Percentiles rank a stretch among this genome's conserved stretches.
Evolutionary conservation across 1,284 basidiomycete genomes (phyloP).

Genomic region (Rugosomyces carneus): DNA sequence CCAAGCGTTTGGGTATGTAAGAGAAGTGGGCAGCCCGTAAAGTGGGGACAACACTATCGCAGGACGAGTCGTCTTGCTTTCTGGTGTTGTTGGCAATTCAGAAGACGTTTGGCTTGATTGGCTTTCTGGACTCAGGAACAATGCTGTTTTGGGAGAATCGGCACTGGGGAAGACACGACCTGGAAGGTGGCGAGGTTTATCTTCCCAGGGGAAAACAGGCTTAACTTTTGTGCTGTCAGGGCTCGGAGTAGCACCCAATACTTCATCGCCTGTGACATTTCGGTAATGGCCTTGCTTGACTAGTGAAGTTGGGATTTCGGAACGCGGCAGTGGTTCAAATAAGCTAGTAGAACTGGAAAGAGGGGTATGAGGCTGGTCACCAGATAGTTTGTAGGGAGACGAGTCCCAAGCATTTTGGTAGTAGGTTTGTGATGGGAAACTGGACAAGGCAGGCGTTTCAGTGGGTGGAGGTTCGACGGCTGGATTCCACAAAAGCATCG

Average conservation of each 20-base stretch:
- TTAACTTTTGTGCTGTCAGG: conserved; percentile 75
- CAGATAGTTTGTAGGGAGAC: conserved; percentile 33
- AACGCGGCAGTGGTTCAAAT: conserved; percentile 53
- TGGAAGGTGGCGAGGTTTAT: conserved; percentile 55
- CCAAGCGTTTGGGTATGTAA: conserved; percentile 77
- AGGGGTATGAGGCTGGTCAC: conserved; percentile 28
- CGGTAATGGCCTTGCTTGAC: conserved; percentile 58
- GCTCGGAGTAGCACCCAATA: conserved; percentile 33
- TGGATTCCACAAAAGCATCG: conserved; percentile 62
- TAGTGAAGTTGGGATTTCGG: conserved; percentile 55
- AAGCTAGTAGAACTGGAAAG: conserved; percentile 37
- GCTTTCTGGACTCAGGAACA: conserved; percentile 38
- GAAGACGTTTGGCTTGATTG: conserved; percentile 28
- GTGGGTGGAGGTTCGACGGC: conserved; percentile 71
- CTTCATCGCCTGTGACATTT: conserved; percentile 46
- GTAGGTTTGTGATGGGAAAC: conserved; percentile 64
- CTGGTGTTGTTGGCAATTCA: conserved; percentile 29
- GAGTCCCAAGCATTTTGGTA: conserved; percentile 73
- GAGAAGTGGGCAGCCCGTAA: conserved; percentile 45
- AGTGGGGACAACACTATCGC: conserved; percentile 28
- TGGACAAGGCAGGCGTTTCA: conserved; percentile 39
- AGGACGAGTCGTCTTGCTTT: conserved; percentile 23
- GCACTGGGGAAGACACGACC: conserved; percentile 73
- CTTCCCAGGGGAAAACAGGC: conserved; percentile 93
- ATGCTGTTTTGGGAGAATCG: conserved; percentile 51